These are phyloP conservation scores for Notholithocarpus densiflorus DNA, from an alignment of 306 rosid species.

Conservation along the genomic window DNA sequence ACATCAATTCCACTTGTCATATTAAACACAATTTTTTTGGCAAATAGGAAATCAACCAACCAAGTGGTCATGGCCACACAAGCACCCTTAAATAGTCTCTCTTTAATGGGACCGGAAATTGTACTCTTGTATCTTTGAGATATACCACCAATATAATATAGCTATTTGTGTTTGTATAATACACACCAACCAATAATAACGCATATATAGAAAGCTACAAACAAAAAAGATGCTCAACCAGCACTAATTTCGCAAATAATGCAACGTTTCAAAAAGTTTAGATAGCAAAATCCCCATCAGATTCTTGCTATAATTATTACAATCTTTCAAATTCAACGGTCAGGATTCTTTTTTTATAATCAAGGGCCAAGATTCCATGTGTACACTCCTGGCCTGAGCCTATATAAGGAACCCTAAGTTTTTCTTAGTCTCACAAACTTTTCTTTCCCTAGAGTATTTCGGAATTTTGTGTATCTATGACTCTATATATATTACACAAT, in stretches of 20 bases:
- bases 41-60: conserved; percentile 7
- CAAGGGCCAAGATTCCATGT: background rate
- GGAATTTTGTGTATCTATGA: no score
- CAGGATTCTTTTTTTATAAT: background rate
- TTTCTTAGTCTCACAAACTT: background rate
- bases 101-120: conserved; percentile 2
- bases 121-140: background rate
- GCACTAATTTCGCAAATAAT: background rate
- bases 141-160: background rate
- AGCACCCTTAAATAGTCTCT: conserved; percentile 2
- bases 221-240: conserved; percentile 23
- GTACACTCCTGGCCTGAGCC: background rate
- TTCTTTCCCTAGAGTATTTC: background rate
- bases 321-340: background rate
- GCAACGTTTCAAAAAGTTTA: conserved; percentile 5
- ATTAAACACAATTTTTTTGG: background rate
- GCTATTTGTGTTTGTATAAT: background rate
- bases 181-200: background rate
- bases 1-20: conserved; percentile 10
- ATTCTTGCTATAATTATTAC: background rate
- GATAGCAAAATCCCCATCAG: conserved; percentile 7
- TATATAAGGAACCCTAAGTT: conserved; percentile 22
- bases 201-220: background rate
- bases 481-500: background rate
- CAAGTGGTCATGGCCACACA: background rate